These are phyloP conservation scores for Candida easanensis DNA, from an alignment of 805 yeast species.

Conservation along the genomic window DNA sequence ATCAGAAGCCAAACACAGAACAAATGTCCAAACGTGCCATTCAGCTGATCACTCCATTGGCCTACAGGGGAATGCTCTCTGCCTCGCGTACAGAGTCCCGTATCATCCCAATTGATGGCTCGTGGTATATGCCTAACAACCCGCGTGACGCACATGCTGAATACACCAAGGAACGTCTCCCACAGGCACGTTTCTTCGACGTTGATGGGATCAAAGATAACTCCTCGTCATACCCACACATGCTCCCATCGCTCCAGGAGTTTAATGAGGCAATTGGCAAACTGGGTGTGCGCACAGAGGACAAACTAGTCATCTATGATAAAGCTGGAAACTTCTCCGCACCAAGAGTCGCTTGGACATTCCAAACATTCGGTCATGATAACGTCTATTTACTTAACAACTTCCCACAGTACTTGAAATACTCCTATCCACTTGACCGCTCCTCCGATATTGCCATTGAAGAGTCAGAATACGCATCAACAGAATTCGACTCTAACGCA, in stretches of 20 bases:
- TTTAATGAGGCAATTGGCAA: constrained; percentile 53
- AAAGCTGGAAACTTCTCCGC: constrained; percentile 80
- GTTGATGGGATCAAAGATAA: constrained; percentile 66
- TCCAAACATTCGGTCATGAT: constrained; percentile 74
- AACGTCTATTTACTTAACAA: constrained; percentile 70
- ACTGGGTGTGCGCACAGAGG: constrained; percentile 55
- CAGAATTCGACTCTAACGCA: constrained; percentile 40
- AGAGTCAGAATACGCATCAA: constrained; percentile 33
- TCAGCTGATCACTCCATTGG: constrained; percentile 24
- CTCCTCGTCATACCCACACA: constrained; percentile 75
- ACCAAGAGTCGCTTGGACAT: constrained; percentile 92
- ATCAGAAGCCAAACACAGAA: not conserved
- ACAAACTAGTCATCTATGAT: constrained; percentile 79
- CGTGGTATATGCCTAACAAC: constrained; percentile 88
- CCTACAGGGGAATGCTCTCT: constrained; percentile 23
- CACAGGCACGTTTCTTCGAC: constrained; percentile 71
- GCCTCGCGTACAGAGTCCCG: constrained; percentile 22
- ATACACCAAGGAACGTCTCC: constrained; percentile 55
- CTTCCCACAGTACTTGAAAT: constrained; percentile 48
- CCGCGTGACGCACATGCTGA: constrained; percentile 60
- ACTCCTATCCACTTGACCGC: constrained; percentile 44
- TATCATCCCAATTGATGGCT: constrained; percentile 71
- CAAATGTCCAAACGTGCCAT: constrained; percentile 27
- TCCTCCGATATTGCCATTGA: constrained; percentile 17
- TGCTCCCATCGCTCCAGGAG: constrained; percentile 65